Percentiles rank a stretch among this genome's conserved stretches.
These are phyloP conservation scores for Scalesia atractyloides DNA, from an alignment of 129 eudicot genomes.

Conservation along the genomic window DNA sequence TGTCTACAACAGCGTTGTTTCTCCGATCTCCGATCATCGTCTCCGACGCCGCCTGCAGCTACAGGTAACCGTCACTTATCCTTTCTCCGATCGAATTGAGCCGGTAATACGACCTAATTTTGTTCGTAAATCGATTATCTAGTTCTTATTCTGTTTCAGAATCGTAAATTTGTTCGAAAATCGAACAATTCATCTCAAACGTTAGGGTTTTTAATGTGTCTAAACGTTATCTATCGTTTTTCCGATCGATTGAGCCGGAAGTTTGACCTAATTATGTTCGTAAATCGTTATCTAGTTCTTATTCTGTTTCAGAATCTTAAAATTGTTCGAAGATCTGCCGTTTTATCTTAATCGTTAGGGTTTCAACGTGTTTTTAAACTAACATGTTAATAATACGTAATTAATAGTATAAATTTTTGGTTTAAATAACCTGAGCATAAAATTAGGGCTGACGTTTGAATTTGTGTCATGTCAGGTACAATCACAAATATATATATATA, in stretches of 20 bases:
- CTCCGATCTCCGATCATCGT: conserved; percentile 23
- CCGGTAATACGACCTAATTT: background rate
- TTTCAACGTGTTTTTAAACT: background rate
- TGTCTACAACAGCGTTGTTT: background rate
- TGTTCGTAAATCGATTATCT: background rate
- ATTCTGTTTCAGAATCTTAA: background rate
- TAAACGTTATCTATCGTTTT: background rate
- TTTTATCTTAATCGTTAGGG: background rate
- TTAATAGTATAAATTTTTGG: conserved; percentile 6
- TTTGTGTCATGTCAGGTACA: background rate
- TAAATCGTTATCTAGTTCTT: background rate
- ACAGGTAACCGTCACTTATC: conserved; percentile 18
- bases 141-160: background rate
- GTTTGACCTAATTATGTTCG: conserved; percentile 1
- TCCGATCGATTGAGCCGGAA: background rate
- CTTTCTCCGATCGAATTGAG: background rate
- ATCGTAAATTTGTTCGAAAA: background rate
- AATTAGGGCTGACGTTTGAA: conserved; percentile 4
- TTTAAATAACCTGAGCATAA: background rate
- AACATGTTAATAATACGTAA: background rate
- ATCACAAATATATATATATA: no score
- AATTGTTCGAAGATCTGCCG: background rate
- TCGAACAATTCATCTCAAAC: conserved; percentile 7
- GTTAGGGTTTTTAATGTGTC: conserved; percentile 8
- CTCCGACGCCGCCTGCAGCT: conserved; percentile 8